Evolutionary conservation across 2,329 filamentous ascomycete species (phyloP).

Genomic region (Claviceps sp.): DNA sequence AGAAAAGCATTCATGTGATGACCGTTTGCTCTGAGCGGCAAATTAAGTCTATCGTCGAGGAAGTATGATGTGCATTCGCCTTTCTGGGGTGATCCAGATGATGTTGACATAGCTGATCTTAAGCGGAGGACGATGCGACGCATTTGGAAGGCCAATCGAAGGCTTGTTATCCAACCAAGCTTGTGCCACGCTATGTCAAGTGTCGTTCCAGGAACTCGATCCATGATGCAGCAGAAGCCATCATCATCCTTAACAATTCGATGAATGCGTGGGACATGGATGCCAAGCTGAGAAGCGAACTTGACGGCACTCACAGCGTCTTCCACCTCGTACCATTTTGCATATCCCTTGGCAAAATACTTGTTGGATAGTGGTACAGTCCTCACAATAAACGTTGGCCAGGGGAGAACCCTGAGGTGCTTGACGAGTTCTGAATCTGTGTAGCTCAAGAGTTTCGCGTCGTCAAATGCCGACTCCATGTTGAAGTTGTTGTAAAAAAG

Average conservation of each 20-base stretch:
- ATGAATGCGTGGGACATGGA: neutral
- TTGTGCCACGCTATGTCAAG: neutral
- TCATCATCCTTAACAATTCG: neutral
- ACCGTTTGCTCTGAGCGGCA: too few species aligned
- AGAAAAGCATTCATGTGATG: too few species aligned
- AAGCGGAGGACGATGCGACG: neutral
- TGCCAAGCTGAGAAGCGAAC: neutral
- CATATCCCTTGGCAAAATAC: too few species aligned
- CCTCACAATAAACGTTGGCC: too few species aligned
- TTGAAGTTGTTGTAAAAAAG: too few species aligned
- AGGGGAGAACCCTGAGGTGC: too few species aligned
- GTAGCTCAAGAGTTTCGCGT: too few species aligned
- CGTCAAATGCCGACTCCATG: too few species aligned
- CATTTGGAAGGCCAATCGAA: neutral
- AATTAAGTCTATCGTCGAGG: neutral
- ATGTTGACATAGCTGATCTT: neutral
- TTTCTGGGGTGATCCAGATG: neutral
- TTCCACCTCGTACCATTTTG: neutral
- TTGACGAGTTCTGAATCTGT: too few species aligned
- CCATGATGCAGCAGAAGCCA: neutral
- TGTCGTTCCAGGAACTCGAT: neutral
- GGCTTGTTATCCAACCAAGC: neutral
- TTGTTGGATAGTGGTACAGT: too few species aligned
- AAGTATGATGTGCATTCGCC: neutral
- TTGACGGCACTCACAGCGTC: neutral